Percentiles rank a stretch among this genome's conserved stretches.
Conservation (phyloP, 1,284 basidiomycete species). For the Moniliophthora roreri region DNA sequence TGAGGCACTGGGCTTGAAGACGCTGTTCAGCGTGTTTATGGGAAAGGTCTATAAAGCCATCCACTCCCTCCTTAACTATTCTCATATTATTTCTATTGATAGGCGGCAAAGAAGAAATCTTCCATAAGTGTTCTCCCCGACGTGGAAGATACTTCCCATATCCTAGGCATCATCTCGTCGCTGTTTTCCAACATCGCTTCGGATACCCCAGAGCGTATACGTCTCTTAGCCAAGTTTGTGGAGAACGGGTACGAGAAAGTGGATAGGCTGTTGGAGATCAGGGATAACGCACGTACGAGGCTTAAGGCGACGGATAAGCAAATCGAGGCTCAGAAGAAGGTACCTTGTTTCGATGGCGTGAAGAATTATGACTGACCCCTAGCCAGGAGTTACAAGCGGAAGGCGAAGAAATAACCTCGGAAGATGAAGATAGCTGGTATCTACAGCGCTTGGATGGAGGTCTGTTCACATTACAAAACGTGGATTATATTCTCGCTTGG, state of each 20-base stretch:
- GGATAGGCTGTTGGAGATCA: slow-evolving; percentile 88
- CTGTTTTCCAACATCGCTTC: slow-evolving; percentile 88
- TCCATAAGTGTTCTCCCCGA: slow-evolving; percentile 48
- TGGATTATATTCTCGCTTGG: slow-evolving; percentile 95
- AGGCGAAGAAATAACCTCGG: slow-evolving; percentile 57
- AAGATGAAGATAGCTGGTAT: slow-evolving; percentile 81
- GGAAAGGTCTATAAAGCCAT: slow-evolving; percentile 64
- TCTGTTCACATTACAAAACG: slow-evolving; percentile 84
- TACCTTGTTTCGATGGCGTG: slow-evolving; percentile 22
- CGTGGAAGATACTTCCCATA: slow-evolving; percentile 84
- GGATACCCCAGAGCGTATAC: slow-evolving; percentile 79
- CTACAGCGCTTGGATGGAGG: slow-evolving; percentile 84
- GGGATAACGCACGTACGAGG: slow-evolving; percentile 66
- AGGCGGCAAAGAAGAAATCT: slow-evolving; percentile 65
- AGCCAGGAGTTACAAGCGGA: slow-evolving; percentile 53
- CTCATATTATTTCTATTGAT: slow-evolving; percentile 6
- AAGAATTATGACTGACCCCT: background rate
- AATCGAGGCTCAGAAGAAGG: slow-evolving; percentile 68
- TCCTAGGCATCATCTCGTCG: slow-evolving; percentile 86
- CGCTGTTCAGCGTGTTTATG: slow-evolving; percentile 90
- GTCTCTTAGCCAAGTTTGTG: slow-evolving; percentile 92
- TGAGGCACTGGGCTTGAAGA: slow-evolving; percentile 85
- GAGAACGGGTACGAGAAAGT: slow-evolving; percentile 90
- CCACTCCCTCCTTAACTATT: background rate
- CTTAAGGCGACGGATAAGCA: slow-evolving; percentile 61